Evolutionary conservation across 2,329 filamentous ascomycete genomes (phyloP), one percentile per base, ranked within the genome.

Genomic region (Verticillium zaregamsianum): DNA sequence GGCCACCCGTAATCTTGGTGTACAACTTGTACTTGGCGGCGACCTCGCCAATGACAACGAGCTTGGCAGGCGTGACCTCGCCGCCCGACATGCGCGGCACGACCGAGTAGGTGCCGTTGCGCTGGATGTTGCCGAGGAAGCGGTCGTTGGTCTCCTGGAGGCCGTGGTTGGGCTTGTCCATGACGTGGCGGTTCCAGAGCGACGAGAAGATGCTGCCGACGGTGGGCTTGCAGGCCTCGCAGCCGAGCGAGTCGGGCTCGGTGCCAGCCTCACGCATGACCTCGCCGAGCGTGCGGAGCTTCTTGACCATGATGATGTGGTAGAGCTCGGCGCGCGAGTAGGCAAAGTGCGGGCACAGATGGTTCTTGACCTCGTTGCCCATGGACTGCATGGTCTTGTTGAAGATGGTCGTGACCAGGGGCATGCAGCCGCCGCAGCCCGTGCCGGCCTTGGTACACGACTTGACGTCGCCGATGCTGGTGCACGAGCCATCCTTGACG

Each of bases 71-170:
- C 0, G 91, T 95, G 70, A 97, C 95, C 74, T 97, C 93, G 63
- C 93, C 93, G 55, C 86, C 93, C 2, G 91, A 83, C 1, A 97
- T 87, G 55, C 93, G 87, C 3, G 93, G 93, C 0, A 97, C 84
- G 12, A 97, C 92, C 1, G 90, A 94, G 75, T 93, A 97, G 0
- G 92, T 97, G 49, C 93, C 93, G 74, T 97, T 93, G 40, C 93
- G 86, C 74, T 97, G 93, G 61, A 97, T 95, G 72, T 97, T 97
- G 59, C 87, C 93, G 58, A 97, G 78, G 74, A 91, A 97, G 55
- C 89, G 83, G 74, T 97, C 93, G 72, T 97, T 97, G 5, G 93
- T 97, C 63, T 97, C 93, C 74, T 96, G 93, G 0, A 96, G 82
- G 25, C 91, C 91, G 71, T 91, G 86, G 3, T 84, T 79, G 0